These are phyloP conservation scores for Fusarium cyanostomum DNA, from an alignment of 2,329 filamentous ascomycete genomes.

Conservation along the genomic window DNA sequence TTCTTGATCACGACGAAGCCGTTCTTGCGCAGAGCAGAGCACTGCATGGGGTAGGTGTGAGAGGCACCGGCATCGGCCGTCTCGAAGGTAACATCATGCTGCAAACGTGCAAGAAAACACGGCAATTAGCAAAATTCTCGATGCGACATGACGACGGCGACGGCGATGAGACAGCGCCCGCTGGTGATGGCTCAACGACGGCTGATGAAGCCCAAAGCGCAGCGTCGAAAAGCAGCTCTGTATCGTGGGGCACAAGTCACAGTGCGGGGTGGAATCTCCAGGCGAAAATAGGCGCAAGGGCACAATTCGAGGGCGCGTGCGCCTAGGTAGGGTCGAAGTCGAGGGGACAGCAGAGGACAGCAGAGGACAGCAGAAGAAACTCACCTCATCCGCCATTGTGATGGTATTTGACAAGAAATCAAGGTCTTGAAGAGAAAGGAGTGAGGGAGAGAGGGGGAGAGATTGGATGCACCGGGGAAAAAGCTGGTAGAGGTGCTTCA, in stretches of 20 bases:
- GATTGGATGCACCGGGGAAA: slow-evolving; percentile 33
- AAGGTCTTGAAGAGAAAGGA: slow-evolving; percentile 45
- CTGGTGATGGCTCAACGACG: slow-evolving; percentile 11
- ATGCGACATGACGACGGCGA: not conserved
- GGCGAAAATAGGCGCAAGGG: slow-evolving; percentile 45
- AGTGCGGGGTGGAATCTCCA: slow-evolving; percentile 60
- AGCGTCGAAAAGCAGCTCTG: slow-evolving; percentile 29
- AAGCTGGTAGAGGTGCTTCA: slow-evolving; percentile 42
- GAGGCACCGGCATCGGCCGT: slow-evolving; percentile 97
- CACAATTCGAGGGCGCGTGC: slow-evolving; percentile 39
- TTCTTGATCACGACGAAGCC: slow-evolving; percentile 98
- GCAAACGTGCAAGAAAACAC: slow-evolving; percentile 21
- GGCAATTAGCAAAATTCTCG: slow-evolving; percentile 36
- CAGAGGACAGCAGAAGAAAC: slow-evolving; percentile 40
- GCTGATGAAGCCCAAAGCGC: slow-evolving; percentile 22
- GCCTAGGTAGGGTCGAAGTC: slow-evolving; percentile 10
- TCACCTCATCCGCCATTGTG: slow-evolving; percentile 70
- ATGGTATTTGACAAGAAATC: slow-evolving; percentile 54
- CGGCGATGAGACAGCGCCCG: not conserved
- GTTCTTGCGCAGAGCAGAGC: slow-evolving; percentile 99
- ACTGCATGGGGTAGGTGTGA: slow-evolving; percentile 96
- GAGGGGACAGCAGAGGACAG: not conserved
- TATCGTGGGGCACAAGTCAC: slow-evolving; percentile 51
- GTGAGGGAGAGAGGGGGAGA: slow-evolving; percentile 37
- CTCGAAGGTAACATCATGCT: slow-evolving; percentile 83